Conservation (phyloP, 1,139 yeast species). For the Nakaseomyces nivariensis region DNA sequence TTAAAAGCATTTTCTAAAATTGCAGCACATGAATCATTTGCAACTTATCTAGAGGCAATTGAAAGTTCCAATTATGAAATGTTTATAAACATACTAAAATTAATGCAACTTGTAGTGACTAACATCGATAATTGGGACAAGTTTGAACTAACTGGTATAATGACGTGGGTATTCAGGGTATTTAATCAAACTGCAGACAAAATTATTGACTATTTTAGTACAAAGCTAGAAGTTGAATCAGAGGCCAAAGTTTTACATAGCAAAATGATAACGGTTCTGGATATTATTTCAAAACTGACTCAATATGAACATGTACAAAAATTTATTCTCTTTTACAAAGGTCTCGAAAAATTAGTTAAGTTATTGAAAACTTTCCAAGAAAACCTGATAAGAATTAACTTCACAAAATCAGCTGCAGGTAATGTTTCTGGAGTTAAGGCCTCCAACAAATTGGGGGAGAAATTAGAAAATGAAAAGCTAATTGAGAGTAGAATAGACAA, state of each 20-base stretch:
- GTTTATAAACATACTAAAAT: slow-evolving; percentile 25
- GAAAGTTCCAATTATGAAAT: slow-evolving; percentile 13
- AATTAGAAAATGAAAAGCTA: slow-evolving; percentile 14
- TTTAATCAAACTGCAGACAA: slow-evolving; percentile 25
- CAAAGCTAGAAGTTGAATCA: slow-evolving; percentile 11
- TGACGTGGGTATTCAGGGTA: slow-evolving; percentile 45
- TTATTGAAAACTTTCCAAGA: slow-evolving; percentile 43
- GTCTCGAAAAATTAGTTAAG: slow-evolving; percentile 37
- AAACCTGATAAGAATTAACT: slow-evolving; percentile 33
- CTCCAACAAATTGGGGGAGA: slow-evolving; percentile 24
- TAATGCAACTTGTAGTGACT: slow-evolving; percentile 38
- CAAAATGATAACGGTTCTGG: slow-evolving; percentile 30
- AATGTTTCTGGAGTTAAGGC: slow-evolving; percentile 24
- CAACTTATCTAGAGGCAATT: slow-evolving; percentile 24
- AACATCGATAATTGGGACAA: slow-evolving; percentile 46
- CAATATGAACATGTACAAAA: slow-evolving; percentile 44
- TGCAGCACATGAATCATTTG: slow-evolving; percentile 34
- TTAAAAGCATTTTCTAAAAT: slow-evolving; percentile 16
- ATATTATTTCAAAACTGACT: slow-evolving; percentile 43
- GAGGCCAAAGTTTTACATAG: slow-evolving; percentile 13
- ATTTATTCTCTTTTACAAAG: slow-evolving; percentile 42
- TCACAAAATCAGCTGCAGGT: slow-evolving; percentile 15
- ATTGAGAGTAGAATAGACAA: slow-evolving; percentile 15
- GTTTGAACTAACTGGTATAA: slow-evolving; percentile 39
- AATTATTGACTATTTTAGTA: slow-evolving; percentile 22